Base-by-base conservation (phyloP, 805 yeast species). In the Kodamaea laetipori region DNA sequence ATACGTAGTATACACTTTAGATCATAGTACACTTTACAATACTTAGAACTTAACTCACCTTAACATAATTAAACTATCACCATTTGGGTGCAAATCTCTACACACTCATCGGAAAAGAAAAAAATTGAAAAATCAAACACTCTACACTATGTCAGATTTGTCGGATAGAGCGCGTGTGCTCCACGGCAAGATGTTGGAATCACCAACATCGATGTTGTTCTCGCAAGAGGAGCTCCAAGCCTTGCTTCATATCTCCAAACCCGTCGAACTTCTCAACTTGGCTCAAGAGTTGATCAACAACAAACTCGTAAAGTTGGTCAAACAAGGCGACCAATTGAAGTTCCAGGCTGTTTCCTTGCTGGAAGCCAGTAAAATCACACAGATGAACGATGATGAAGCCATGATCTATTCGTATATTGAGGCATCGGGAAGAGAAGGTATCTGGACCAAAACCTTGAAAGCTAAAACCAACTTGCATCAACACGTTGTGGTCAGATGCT, bases 391-490 rank as follows among this genome's bases (percentile, higher is more conserved):
- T 21, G 99, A 94, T 56, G 98, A 94, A 65, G 84, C 90, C 17
- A 79, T 92, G 78, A 85, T 92, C 19, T 92, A 92, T 60, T 83
- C 94, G 1, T 84, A 90, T 57, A 92, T 92, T 50, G 96, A 88
- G 57, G 95, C 95, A 0, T 78, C 95, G 6, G 96, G 94, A 3
- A 74, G 98, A 63, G 97, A 90, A 65, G 97, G 97, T 35, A 89
- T 90, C 41, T 90, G 97, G 97, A 86, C 96, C 9, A 89, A 88
- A 66, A 87, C 96, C 6, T 80, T 90, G 53, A 87, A 87, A 59
- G 88, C 90, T 8, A 82, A 84, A 57, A 86, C 97, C 10, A 90
- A 90, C 56, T 67, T 90, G 48, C 97, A 90, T 61, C 96, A 89
- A 56, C 95, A 88, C 60, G 84, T 90, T n/a, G 96, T 90, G 8